Evolutionary conservation across 1,139 yeast genomes (phyloP).

Genomic region (Yamadazyma mexicana): DNA sequence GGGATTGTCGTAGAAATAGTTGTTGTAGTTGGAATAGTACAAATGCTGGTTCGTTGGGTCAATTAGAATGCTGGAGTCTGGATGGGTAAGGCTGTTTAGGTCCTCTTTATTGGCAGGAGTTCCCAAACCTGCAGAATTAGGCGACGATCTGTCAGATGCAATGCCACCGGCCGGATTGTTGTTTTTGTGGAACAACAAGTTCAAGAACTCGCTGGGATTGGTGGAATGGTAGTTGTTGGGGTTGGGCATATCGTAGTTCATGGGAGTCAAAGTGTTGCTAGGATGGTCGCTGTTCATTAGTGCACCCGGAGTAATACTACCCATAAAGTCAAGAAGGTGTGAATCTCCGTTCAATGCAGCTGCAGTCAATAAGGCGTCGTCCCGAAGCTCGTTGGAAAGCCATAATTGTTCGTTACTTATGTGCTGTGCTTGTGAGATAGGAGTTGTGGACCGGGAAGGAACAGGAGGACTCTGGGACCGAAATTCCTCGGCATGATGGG

Average conservation of each 20-base stretch:
- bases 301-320: constrained; percentile 25
- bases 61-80: constrained; percentile 20
- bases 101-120: not conserved
- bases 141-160: constrained; percentile 8
- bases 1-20: constrained; percentile 45
- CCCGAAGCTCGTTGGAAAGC: constrained; percentile 69
- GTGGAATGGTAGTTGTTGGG: constrained; percentile 7
- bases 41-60: constrained; percentile 40
- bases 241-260: constrained; percentile 3
- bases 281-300: constrained; percentile 9
- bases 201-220: constrained; percentile 39
- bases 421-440: not conserved
- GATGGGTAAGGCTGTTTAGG: not conserved
- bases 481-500: too few species aligned
- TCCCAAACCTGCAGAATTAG: constrained; percentile 6
- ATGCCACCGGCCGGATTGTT: constrained; percentile 13
- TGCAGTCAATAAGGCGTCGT: constrained; percentile 71
- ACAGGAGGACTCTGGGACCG: constrained; percentile 2
- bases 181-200: constrained; percentile 52
- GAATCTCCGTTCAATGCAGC: constrained; percentile 69
- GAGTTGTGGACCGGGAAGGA: not conserved
- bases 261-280: constrained; percentile 8
- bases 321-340: constrained; percentile 56
- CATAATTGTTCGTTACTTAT: constrained; percentile 47
- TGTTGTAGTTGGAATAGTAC: constrained; percentile 42